A percentile compares a stretch with the other conserved stretches of the same genome.
Evolutionary conservation across 1,284 basidiomycete genomes (phyloP).

Genomic region (Malassezia cuniculi): DNA sequence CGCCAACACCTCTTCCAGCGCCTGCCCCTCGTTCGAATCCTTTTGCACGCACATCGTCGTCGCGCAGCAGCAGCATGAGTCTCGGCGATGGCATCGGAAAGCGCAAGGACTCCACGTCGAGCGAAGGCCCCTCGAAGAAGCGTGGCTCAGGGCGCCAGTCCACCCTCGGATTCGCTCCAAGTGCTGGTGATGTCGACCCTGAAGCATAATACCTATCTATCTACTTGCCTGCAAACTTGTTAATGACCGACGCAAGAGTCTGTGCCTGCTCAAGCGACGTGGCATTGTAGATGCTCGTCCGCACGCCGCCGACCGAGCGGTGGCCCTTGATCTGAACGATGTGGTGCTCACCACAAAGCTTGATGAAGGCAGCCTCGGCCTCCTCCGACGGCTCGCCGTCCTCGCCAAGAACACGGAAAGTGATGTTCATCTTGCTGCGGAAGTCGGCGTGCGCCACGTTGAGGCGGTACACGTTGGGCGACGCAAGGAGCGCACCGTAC

Average conservation of each 20-base stretch:
- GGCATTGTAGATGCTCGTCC: conserved; percentile 89
- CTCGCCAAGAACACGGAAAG: conserved; percentile 31
- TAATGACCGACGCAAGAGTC: conserved; percentile 49
- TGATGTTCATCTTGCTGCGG: conserved; percentile 42
- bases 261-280: conserved; percentile 64
- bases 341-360: conserved; percentile 22
- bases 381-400: conserved; percentile 22
- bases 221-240: conserved; percentile 37
- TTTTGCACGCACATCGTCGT: too few species aligned
- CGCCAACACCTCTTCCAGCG: too few species aligned
- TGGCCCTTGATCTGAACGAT: conserved; percentile 37
- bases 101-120: too few species aligned
- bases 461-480: conserved; percentile 22
- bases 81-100: too few species aligned
- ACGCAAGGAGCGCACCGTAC: conserved; percentile 30
- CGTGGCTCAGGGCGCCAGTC: too few species aligned
- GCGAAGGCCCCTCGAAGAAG: too few species aligned
- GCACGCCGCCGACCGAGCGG: conserved; percentile 52
- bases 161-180: too few species aligned
- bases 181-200: too few species aligned
- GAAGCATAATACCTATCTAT: neutral
- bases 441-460: conserved; percentile 29
- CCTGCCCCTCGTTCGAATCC: too few species aligned
- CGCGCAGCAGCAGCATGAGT: too few species aligned
- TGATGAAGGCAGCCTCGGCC: conserved; percentile 32